Conservation (phyloP, 1,284 basidiomycete species). For the Phellopilus nigrolimitatus region DNA sequence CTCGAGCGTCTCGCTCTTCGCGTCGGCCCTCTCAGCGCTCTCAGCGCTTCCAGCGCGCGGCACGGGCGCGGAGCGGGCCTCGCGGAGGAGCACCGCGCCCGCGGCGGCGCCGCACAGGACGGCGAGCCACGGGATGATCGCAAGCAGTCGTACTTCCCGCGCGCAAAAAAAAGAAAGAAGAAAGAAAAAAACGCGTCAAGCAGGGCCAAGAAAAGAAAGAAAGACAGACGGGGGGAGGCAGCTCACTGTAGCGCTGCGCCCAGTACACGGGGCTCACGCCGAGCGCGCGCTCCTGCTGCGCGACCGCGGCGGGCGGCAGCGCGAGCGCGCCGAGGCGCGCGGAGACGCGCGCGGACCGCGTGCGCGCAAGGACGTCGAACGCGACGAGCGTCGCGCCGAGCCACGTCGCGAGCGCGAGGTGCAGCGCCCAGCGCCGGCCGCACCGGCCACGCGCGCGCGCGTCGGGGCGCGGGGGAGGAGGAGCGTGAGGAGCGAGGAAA, state of each 20-base stretch:
- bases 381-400: constrained; percentile 50
- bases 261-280: constrained; percentile 46
- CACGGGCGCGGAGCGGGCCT: neutral
- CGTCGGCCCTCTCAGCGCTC: neutral
- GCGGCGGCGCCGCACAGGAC: constrained; percentile 39
- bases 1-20: neutral
- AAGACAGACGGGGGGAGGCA: neutral
- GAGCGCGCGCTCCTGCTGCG: constrained; percentile 33
- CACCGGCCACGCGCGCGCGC: constrained; percentile 1
- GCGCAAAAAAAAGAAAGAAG: neutral
- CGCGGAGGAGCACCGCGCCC: constrained; percentile 30
- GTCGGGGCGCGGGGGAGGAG: constrained; percentile 29
- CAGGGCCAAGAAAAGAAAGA: neutral
- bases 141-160: constrained; percentile 38
- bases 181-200: neutral
- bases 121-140: constrained; percentile 47
- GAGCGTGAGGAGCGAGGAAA: constrained; percentile 34
- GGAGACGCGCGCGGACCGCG: constrained; percentile 39
- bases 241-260: constrained; percentile 43
- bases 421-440: constrained; percentile 23
- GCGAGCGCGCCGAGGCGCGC: constrained; percentile 37
- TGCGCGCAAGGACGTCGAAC: constrained; percentile 49
- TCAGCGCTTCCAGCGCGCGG: neutral
- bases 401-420: constrained; percentile 40
- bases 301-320: constrained; percentile 38